phyloP scores from a whole-genome alignment of 2,329 filamentous ascomycete species.

The Blumeria hordei region DNA sequence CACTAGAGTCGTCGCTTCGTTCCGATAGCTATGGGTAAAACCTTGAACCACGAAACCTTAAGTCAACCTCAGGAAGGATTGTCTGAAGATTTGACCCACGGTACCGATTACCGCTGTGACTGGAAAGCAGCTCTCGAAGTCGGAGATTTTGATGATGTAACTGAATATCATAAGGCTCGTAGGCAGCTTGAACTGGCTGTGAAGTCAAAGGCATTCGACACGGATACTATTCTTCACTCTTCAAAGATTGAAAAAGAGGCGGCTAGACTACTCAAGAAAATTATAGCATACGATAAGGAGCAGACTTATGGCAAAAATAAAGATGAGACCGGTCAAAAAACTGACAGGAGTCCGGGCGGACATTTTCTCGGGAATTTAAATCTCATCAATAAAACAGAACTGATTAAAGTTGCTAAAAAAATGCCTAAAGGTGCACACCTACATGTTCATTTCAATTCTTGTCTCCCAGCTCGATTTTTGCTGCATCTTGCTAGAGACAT shows the following conservation, averaged over 20 bases:
- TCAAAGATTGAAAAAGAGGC: constrained; percentile 12
- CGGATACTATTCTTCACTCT: constrained; percentile 7
- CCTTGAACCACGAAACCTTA: too few species aligned
- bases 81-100: too few species aligned
- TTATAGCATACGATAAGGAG: constrained; percentile 12
- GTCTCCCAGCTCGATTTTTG: constrained; percentile 34
- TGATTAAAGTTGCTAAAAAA: constrained; percentile 29
- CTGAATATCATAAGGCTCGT: constrained; percentile 8
- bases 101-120: not conserved
- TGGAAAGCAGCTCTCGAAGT: constrained; percentile 5
- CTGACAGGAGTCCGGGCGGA: constrained; percentile 18
- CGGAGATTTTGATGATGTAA: constrained; percentile 6
- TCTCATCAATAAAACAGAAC: constrained; percentile 27
- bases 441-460: constrained; percentile 61
- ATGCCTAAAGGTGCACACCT: constrained; percentile 52
- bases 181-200: constrained; percentile 9
- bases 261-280: constrained; percentile 10
- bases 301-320: constrained; percentile 8
- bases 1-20: too few species aligned
- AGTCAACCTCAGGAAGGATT: too few species aligned
- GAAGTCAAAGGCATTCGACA: constrained; percentile 12
- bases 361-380: constrained; percentile 32
- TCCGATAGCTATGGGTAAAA: too few species aligned
- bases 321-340: constrained; percentile 6
- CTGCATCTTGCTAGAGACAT: constrained; percentile 28